Conservation (phyloP, 495 filamentous ascomycete genomes). For the Xylaria telfairii region DNA sequence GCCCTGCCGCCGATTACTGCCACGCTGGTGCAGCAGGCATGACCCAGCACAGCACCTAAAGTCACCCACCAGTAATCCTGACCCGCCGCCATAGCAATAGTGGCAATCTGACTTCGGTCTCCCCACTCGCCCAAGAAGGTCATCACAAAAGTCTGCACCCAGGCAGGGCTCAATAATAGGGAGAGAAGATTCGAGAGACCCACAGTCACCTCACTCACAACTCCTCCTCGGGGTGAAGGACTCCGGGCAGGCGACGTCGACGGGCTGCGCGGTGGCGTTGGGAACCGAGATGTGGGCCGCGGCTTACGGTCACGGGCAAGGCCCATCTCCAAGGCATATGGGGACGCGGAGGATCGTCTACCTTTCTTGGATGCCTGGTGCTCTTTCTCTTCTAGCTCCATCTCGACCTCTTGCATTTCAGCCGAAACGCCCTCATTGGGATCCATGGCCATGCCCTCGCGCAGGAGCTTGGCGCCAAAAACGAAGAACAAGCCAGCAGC, state of each 20-base stretch:
- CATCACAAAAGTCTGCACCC: conserved; percentile 99
- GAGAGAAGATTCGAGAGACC: conserved; percentile 88
- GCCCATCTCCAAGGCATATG: conserved; percentile 70
- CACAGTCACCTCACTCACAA: conserved; percentile 48
- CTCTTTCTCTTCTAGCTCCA: conserved; percentile 94
- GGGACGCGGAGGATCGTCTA: conserved; percentile 63
- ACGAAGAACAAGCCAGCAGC: conserved; percentile 86
- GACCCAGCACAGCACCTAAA: conserved; percentile 83
- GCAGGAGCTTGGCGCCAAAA: conserved; percentile 84
- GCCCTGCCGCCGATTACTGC: conserved; percentile 94
- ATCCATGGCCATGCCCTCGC: conserved; percentile 87
- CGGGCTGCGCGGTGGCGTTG: conserved; percentile 64
- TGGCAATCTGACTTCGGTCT: conserved; percentile 96
- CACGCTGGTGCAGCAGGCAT: conserved; percentile 85
- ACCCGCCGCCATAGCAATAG: conserved; percentile 97
- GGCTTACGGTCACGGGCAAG: conserved; percentile 59
- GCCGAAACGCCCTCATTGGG: conserved; percentile 87
- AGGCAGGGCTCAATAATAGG: conserved; percentile 88
- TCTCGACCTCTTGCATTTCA: conserved; percentile 96
- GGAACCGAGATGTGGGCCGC: conserved; percentile 65
- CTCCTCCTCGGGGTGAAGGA: conserved; percentile 47
- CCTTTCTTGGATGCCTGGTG: conserved; percentile 63
- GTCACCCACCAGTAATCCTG: conserved; percentile 99
- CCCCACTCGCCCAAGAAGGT: conserved; percentile 99
- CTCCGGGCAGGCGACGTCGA: conserved; percentile 62